A percentile compares a stretch with the other conserved stretches of the same genome.
Conservation (phyloP, 805 yeast genomes). For the Candida pseudofarinosa region DNA sequence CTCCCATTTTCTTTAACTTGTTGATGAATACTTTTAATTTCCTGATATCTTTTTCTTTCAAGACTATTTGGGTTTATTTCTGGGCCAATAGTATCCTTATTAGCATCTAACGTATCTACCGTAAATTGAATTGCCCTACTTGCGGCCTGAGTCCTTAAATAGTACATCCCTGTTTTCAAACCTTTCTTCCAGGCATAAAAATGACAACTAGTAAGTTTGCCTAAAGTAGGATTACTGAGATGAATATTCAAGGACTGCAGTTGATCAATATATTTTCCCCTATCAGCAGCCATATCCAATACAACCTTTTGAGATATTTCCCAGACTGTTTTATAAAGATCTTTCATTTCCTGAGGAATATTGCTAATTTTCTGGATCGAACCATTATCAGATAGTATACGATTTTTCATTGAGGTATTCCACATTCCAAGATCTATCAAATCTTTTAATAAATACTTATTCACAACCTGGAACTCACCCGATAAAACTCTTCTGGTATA, state of each 20-base stretch:
- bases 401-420: slow-evolving; percentile 74
- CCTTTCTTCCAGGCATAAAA: slow-evolving; percentile 40
- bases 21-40: slow-evolving; percentile 5
- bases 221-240: slow-evolving; percentile 33
- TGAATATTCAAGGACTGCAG: slow-evolving; percentile 44
- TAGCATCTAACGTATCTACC: slow-evolving; percentile 14
- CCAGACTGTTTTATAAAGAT: slow-evolving; percentile 93
- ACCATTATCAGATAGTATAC: slow-evolving; percentile 73
- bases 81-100: slow-evolving; percentile 1
- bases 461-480: slow-evolving; percentile 92
- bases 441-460: slow-evolving; percentile 80
- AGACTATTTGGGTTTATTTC: slow-evolving; percentile 7
- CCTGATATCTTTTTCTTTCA: slow-evolving; percentile 21
- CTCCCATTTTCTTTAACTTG: neutral
- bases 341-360: slow-evolving; percentile 72
- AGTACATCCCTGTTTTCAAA: slow-evolving; percentile 39
- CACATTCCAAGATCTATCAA: slow-evolving; percentile 79
- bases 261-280: slow-evolving; percentile 64
- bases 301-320: slow-evolving; percentile 83
- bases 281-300: slow-evolving; percentile 81
- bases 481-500: slow-evolving; percentile 87
- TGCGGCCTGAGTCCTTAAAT: slow-evolving; percentile 36
- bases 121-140: slow-evolving; percentile 37
- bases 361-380: slow-evolving; percentile 73
- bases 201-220: slow-evolving; percentile 40